Evolutionary conservation across 1,139 yeast genomes (phyloP).

Genomic region (Martiniozyma asiatica): DNA sequence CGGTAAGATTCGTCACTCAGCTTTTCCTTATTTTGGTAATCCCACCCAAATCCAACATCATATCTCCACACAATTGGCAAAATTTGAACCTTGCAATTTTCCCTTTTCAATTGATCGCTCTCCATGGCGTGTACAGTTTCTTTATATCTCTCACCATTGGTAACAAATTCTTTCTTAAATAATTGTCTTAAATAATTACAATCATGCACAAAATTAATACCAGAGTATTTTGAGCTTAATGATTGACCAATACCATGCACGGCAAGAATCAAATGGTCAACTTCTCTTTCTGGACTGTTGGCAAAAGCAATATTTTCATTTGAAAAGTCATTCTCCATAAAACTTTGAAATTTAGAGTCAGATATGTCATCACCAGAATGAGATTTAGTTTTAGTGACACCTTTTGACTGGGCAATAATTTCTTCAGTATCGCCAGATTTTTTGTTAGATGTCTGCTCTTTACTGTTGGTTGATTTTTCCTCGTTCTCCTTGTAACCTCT

Average conservation of each 20-base stretch:
- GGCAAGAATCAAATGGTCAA: constrained; percentile 74
- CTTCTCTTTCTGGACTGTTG: constrained; percentile 34
- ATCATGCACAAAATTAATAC: constrained; percentile 80
- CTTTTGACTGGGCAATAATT: not conserved
- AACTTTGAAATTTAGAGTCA: constrained; percentile 26
- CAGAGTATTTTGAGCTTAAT: constrained; percentile 66
- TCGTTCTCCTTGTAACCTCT: constrained; percentile 21
- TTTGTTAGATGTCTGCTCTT: constrained; percentile 3
- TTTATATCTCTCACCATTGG: constrained; percentile 27
- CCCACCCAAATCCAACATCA: constrained; percentile 47
- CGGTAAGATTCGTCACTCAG: constrained; percentile 22
- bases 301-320: constrained; percentile 22
- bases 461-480: constrained; percentile 5
- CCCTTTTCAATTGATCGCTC: constrained; percentile 11
- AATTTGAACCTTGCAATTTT: constrained; percentile 60
- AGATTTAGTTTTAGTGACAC: not conserved
- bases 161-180: constrained; percentile 43
- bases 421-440: not conserved
- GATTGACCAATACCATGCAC: constrained; percentile 94
- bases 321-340: constrained; percentile 43
- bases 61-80: constrained; percentile 75
- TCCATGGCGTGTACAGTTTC: constrained; percentile 26
- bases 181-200: constrained; percentile 59
- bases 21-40: constrained; percentile 22
- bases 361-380: constrained; percentile 6